Conservation (phyloP, 345 rosid species). For the Moringa oleifera region DNA sequence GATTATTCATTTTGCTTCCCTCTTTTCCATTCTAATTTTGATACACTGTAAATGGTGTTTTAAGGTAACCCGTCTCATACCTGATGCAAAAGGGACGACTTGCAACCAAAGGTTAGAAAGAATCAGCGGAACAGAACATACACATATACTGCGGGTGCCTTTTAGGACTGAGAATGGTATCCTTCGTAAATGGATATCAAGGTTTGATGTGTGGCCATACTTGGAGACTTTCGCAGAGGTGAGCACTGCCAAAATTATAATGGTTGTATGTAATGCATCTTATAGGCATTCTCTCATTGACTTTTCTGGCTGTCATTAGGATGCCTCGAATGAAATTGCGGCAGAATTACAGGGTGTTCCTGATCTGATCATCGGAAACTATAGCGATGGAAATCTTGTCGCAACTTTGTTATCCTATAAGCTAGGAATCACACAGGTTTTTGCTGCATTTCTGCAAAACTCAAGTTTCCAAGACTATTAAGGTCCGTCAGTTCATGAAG, state of each 20-base stretch:
- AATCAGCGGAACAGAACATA: slow-evolving; percentile 43
- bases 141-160: slow-evolving; percentile 43
- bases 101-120: slow-evolving; percentile 50
- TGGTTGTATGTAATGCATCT: neutral
- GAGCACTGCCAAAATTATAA: slow-evolving; percentile 7
- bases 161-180: slow-evolving; percentile 46
- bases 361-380: slow-evolving; percentile 51
- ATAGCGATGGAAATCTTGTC: slow-evolving; percentile 55
- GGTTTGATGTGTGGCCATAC: slow-evolving; percentile 53
- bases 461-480: neutral
- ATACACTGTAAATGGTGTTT: slow-evolving; percentile 1
- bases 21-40: neutral
- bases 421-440: slow-evolving; percentile 47
- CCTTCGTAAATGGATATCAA: slow-evolving; percentile 52
- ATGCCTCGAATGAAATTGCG: slow-evolving; percentile 46
- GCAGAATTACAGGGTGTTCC: slow-evolving; percentile 51
- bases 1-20: neutral
- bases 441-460: neutral
- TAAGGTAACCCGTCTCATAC: slow-evolving; percentile 44
- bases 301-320: slow-evolving; percentile 20
- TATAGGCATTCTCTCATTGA: slow-evolving; percentile 1
- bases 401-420: slow-evolving; percentile 44
- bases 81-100: slow-evolving; percentile 46
- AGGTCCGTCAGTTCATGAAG: neutral
- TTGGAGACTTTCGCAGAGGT: slow-evolving; percentile 53